These are phyloP conservation scores for Pyrenophora graminea DNA, from an alignment of 2,329 filamentous ascomycete genomes.

Conservation along the genomic window DNA sequence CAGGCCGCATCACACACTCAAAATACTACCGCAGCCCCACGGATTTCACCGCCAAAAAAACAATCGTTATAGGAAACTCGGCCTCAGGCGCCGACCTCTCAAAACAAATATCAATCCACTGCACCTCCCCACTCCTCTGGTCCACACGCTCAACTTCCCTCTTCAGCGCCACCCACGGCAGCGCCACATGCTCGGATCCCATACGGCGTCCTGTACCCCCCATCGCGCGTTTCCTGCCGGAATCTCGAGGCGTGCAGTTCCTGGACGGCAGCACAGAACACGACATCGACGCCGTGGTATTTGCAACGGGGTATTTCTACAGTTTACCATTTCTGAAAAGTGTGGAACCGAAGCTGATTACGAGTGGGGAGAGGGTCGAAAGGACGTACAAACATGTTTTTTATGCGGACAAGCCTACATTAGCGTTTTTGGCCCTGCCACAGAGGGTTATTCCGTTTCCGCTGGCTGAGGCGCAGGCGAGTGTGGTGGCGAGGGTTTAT, in stretches of 20 bases:
- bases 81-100: conserved; percentile 85
- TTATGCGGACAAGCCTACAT: conserved; percentile 72
- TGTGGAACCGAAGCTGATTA: conserved; percentile 62
- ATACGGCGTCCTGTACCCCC: conserved; percentile 61
- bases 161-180: conserved; percentile 21
- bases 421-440: conserved; percentile 76
- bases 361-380: conserved; percentile 69
- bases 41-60: conserved; percentile 67
- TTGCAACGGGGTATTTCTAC: conserved; percentile 89
- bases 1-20: conserved; percentile 57
- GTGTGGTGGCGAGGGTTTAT: conserved; percentile 77
- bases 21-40: conserved; percentile 76
- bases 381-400: conserved; percentile 81
- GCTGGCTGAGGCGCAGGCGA: conserved; percentile 75
- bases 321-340: conserved; percentile 74
- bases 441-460: conserved; percentile 90
- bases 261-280: conserved; percentile 66
- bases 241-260: conserved; percentile 67
- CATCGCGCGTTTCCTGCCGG: conserved; percentile 59
- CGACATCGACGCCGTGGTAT: conserved; percentile 76
- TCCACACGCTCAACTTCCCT: conserved; percentile 21
- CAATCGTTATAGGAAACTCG: conserved; percentile 81
- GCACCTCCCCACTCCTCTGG: conserved; percentile 62
- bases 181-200: conserved; percentile 24
- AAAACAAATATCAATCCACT: conserved; percentile 69